These are phyloP conservation scores for Suillus subluteus DNA, from an alignment of 768 basidiomycete species.

Conservation along the genomic window DNA sequence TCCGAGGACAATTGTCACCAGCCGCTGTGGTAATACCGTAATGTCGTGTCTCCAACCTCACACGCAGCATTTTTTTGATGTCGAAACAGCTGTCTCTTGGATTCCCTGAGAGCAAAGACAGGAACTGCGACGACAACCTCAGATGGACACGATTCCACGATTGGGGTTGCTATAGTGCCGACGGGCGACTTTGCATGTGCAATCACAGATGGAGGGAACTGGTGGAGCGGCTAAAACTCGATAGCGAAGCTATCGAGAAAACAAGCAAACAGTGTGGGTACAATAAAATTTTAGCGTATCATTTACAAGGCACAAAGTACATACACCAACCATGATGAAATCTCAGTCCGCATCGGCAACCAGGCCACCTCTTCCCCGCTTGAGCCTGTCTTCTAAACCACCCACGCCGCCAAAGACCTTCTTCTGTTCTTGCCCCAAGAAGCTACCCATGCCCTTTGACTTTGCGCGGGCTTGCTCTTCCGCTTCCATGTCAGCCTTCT, in stretches of 20 bases:
- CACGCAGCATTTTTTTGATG: neutral
- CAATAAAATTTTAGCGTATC: neutral
- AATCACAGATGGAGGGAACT: neutral
- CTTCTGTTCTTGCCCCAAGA: conserved; percentile 84
- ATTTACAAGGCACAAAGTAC: conserved; percentile 3
- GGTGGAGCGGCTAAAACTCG: neutral
- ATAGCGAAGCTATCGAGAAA: neutral
- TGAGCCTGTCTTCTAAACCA: conserved; percentile 79
- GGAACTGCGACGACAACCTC: neutral
- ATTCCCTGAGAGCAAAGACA: neutral
- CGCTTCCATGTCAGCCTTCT: conserved; percentile 75
- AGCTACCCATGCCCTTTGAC: conserved; percentile 78
- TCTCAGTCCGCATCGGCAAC: conserved; percentile 54
- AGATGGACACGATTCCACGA: neutral
- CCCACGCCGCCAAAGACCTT: conserved; percentile 80
- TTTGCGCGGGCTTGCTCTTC: conserved; percentile 71
- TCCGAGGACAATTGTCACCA: neutral
- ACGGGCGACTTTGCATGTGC: neutral
- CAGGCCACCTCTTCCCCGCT: conserved; percentile 70
- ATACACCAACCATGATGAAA: neutral
- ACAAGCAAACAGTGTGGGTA: neutral
- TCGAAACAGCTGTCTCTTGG: neutral
- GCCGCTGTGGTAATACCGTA: neutral
- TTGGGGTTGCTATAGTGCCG: neutral
- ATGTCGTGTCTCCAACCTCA: neutral